Evolutionary conservation across 306 rosid species (phyloP), one percentile per base, ranked within the genome.

Genomic region (Gynostemma pentaphyllum): DNA sequence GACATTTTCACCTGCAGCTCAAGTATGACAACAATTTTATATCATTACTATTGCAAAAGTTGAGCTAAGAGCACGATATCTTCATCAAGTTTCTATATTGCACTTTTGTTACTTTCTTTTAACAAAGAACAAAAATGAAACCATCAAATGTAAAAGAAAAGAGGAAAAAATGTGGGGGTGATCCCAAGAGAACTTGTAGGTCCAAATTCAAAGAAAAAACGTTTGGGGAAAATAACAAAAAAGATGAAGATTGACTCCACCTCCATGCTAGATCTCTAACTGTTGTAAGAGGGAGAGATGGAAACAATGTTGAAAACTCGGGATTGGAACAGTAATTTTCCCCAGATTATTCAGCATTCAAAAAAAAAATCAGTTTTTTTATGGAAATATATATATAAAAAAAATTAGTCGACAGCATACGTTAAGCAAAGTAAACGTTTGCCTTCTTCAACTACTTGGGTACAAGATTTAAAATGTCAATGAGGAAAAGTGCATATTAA

Each of bases 1-100:
- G 67, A 18, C n/a, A 24, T 76, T 75, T 71, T 77, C 80, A 27
- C 71, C 62, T 54, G 74, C 67, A 40, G 74, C 92, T 71, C 37
- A 9, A 40, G 21, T 77, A 32, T n/a, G n/a, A n/a, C n/a, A 68
- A 67, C 47, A 29, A 51, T 32, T 19, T 15, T 10, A 15, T 40
- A 57, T 5, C 29, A 19, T 34, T 57, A n/a, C n/a, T 18, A 16
- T 16, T 22, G 9, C 62, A 55, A 55, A 55, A 32, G 32, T 55
- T 21, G 1, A 14, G 29, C 45, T n/a, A 9, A 10, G 28, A 36
- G 28, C 5, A 36, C 18, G n/a, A 36, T 11, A 56, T 9, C 29
- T 56, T 34, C 9, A 19, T 56, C 5, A 56, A 55, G 10, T 0
- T 21, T 59, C 6, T 11, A 59, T 18, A 36, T 59, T 59, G 12